A percentile compares a stretch with the other conserved stretches of the same genome.
These are phyloP conservation scores for Monosporozyma siamensis DNA, from an alignment of 805 yeast genomes.

Conservation along the genomic window DNA sequence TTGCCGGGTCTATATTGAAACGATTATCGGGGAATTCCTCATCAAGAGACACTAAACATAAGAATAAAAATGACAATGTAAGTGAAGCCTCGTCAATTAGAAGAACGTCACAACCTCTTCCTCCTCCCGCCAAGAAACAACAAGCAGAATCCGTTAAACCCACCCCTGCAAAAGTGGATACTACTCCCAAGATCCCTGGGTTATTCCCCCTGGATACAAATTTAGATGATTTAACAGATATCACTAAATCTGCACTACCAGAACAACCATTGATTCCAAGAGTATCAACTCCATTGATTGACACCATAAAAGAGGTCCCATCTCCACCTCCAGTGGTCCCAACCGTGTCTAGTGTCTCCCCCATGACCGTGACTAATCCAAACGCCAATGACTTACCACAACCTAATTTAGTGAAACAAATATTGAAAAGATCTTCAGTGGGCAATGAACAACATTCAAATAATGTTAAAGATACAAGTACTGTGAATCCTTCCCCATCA, in stretches of 20 bases:
- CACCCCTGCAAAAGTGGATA: not conserved
- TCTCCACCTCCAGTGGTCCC: not conserved
- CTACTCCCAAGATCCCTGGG: not conserved
- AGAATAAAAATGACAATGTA: not conserved
- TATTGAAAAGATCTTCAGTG: conserved; percentile 1
- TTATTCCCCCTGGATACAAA: conserved; percentile 24
- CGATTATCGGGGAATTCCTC: conserved; percentile 12
- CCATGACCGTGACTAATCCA: not conserved
- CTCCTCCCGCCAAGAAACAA: too few species aligned
- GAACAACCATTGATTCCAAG: not conserved
- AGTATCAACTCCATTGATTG: not conserved
- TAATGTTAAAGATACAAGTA: not conserved
- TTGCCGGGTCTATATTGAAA: conserved; percentile 20
- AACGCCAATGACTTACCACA: not conserved
- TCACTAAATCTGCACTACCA: conserved; percentile 11
- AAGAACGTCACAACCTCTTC: too few species aligned
- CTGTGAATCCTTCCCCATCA: not conserved
- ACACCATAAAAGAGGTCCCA: too few species aligned
- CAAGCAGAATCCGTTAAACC: not conserved
- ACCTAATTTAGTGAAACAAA: not conserved
- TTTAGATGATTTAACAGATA: conserved; percentile 22
- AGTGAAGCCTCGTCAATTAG: too few species aligned
- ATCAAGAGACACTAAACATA: conserved; percentile 1
- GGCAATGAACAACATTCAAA: not conserved
- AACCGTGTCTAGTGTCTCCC: not conserved